Conservation (phyloP, 176 grass and related monocot genomes). For the Puccinellia tenuiflora region DNA sequence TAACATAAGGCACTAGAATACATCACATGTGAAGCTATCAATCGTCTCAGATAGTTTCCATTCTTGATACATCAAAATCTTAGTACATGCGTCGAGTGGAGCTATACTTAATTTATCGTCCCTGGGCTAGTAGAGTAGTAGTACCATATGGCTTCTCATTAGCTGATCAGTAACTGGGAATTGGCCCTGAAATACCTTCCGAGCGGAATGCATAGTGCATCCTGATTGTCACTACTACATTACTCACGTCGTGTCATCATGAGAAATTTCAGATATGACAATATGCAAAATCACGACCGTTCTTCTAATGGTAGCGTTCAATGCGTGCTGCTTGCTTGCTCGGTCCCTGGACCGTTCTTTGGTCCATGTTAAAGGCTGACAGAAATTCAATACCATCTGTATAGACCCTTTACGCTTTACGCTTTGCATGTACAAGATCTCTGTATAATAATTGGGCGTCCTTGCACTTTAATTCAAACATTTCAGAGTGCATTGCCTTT, state of each 20-base stretch:
- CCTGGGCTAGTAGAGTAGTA: neutral
- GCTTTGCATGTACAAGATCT: neutral
- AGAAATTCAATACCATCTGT: slow-evolving; percentile 24
- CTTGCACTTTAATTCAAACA: slow-evolving; percentile 6
- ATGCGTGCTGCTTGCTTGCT: neutral
- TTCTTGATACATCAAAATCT: neutral
- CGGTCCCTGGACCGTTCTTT: slow-evolving; percentile 20
- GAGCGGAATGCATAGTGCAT: neutral
- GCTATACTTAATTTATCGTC: neutral
- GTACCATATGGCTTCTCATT: neutral
- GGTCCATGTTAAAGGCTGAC: slow-evolving; percentile 17
- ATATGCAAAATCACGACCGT: too few species aligned
- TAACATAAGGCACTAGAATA: neutral
- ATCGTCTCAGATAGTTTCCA: neutral
- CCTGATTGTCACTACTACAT: neutral
- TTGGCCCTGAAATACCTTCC: neutral
- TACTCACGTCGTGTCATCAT: neutral
- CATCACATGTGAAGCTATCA: neutral
- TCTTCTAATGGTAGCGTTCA: neutral
- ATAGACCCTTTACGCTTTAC: slow-evolving; percentile 14
- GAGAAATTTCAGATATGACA: neutral
- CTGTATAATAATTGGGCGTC: neutral
- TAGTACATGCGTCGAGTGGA: neutral
- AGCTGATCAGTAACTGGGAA: neutral
- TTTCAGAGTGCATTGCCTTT: neutral